These are phyloP conservation scores for Cyberlindnera galapagoensis DNA, from an alignment of 805 yeast genomes.

Conservation along the genomic window DNA sequence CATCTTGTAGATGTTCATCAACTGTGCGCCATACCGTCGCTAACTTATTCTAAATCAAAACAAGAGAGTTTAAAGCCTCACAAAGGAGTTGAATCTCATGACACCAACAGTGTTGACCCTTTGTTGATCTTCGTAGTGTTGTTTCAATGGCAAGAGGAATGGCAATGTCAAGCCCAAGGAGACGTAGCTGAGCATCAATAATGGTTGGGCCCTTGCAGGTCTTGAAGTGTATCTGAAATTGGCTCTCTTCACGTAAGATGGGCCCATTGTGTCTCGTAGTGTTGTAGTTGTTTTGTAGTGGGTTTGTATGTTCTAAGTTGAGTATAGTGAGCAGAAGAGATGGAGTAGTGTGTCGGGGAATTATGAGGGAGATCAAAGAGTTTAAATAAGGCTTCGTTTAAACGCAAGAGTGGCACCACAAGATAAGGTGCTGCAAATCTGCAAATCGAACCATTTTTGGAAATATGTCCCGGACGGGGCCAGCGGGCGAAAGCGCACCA, in stretches of 20 bases:
- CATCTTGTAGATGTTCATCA: too few relatives aligned
- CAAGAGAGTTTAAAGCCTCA: constrained; percentile 11
- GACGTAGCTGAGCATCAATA: constrained; percentile 20
- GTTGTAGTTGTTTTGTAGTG: too few relatives aligned
- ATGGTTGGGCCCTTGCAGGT: constrained; percentile 12
- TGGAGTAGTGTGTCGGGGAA: too few relatives aligned
- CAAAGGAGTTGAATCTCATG: constrained; percentile 14
- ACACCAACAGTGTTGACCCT: constrained; percentile 11
- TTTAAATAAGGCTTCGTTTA: too few relatives aligned
- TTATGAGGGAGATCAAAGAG: too few relatives aligned
- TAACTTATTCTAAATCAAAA: too few relatives aligned
- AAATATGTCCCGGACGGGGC: too few relatives aligned
- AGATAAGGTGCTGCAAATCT: background rate
- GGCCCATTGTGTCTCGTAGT: constrained; percentile 9
- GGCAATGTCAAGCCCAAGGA: constrained; percentile 20
- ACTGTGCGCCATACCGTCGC: too few relatives aligned
- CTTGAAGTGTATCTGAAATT: constrained; percentile 17
- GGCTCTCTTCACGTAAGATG: constrained; percentile 9
- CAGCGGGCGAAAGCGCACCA: too few relatives aligned
- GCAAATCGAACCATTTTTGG: constrained; percentile 5
- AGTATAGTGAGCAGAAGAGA: too few relatives aligned
- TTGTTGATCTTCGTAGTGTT: constrained; percentile 10
- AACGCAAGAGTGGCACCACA: too few relatives aligned
- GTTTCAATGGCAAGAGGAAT: constrained; percentile 15
- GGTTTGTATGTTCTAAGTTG: too few relatives aligned